Percentiles rank a stretch among this genome's conserved stretches.
These are phyloP conservation scores for Anthostomella pinea DNA, from an alignment of 2,329 filamentous ascomycete species.

Conservation along the genomic window DNA sequence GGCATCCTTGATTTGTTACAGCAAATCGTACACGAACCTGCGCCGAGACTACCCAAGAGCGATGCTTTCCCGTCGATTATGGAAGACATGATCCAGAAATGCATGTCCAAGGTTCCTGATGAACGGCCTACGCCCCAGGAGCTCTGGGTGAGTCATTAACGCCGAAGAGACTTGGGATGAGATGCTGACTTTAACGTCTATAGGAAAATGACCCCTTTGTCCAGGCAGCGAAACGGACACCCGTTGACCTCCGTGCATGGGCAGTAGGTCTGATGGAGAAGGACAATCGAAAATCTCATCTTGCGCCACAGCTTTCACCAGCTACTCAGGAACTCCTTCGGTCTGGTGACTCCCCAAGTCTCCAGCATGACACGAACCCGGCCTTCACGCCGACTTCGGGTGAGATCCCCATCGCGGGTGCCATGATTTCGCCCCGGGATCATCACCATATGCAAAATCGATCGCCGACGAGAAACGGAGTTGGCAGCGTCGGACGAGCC, in stretches of 20 bases:
- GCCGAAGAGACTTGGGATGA: not conserved
- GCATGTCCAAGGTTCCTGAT: constrained; percentile 84
- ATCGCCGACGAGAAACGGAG: constrained; percentile 51
- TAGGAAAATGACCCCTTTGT: constrained; percentile 92
- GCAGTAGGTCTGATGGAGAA: constrained; percentile 90
- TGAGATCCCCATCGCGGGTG: constrained; percentile 65
- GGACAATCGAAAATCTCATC: constrained; percentile 92
- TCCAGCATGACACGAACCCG: constrained; percentile 43
- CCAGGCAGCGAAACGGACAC: constrained; percentile 93
- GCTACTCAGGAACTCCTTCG: constrained; percentile 74
- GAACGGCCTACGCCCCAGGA: constrained; percentile 89
- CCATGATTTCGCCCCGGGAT: constrained; percentile 54
- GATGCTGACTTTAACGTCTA: constrained; percentile 23
- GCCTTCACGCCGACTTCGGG: constrained; percentile 65
- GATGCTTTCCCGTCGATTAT: constrained; percentile 94
- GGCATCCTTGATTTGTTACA: constrained; percentile 95
- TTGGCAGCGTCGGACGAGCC: constrained; percentile 44
- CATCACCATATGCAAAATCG: constrained; percentile 44
- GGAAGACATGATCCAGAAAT: constrained; percentile 96
- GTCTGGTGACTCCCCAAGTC: constrained; percentile 57
- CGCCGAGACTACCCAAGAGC: constrained; percentile 90
- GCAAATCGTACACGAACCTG: constrained; percentile 95
- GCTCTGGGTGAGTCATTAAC: constrained; percentile 67
- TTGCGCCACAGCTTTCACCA: constrained; percentile 76
- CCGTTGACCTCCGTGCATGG: constrained; percentile 91